These are phyloP conservation scores for Zalaria sp. DNA, from an alignment of 2,329 filamentous ascomycete species.

Conservation along the genomic window DNA sequence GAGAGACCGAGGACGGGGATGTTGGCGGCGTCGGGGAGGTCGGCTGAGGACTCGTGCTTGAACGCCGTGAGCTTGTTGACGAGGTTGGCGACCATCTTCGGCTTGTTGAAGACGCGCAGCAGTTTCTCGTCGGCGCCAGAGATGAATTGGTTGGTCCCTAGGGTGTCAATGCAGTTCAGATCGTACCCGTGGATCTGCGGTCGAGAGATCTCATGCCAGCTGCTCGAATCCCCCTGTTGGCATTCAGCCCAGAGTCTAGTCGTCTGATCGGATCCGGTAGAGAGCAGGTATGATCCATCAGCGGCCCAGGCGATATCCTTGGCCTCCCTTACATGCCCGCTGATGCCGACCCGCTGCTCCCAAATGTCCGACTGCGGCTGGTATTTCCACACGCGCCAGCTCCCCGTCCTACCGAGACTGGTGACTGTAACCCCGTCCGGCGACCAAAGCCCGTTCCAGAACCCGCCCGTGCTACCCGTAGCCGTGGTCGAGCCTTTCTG, in stretches of 20 bases:
- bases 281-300: conserved; percentile 70
- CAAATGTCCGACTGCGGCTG: conserved; percentile 50
- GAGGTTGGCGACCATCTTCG: conserved; percentile 65
- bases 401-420: conserved; percentile 78
- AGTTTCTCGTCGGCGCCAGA: conserved; percentile 96
- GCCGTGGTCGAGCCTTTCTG: conserved; percentile 95
- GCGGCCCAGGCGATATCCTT: conserved; percentile 75
- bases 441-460: conserved; percentile 92
- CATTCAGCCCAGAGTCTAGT: conserved; percentile 76
- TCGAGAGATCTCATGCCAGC: conserved; percentile 91
- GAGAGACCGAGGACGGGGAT: conserved; percentile 92
- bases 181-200: conserved; percentile 98
- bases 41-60: conserved; percentile 4
- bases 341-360: conserved; percentile 62
- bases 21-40: conserved; percentile 72
- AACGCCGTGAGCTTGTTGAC: conserved; percentile 25
- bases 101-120: conserved; percentile 87
- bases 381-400: conserved; percentile 78
- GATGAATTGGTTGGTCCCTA: conserved; percentile 65
- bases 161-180: conserved; percentile 77
- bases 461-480: conserved; percentile 87
- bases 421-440: conserved; percentile 61
- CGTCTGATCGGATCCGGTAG: conserved; percentile 84
- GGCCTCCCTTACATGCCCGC: conserved; percentile 71
- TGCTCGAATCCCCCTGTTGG: conserved; percentile 37